Percentiles rank a stretch among this genome's conserved stretches.
Evolutionary conservation across 306 rosid genomes (phyloP).

Genomic region (Dicorynia guianensis): DNA sequence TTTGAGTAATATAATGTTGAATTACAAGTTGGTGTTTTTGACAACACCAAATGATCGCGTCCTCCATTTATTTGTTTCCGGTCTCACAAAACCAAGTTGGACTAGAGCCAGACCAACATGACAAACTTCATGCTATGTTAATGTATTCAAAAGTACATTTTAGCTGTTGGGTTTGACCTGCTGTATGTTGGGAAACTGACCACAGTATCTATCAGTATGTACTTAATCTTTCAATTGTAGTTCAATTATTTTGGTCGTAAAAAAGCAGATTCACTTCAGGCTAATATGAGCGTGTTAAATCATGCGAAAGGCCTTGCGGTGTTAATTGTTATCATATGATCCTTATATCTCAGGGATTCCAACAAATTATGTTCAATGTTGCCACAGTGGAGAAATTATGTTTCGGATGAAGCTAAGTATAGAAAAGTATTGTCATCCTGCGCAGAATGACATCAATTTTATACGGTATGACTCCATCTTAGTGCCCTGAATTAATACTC

Average conservation of each 20-base stretch:
- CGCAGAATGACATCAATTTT: no score
- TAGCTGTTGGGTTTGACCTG: neutral
- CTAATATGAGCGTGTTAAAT: neutral
- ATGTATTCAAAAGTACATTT: neutral
- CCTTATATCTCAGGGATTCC: neutral
- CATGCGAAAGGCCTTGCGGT: neutral
- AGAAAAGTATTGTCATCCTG: no score
- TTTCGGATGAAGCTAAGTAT: no score
- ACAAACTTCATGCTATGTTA: neutral
- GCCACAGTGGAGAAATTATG: neutral
- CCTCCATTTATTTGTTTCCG: no score
- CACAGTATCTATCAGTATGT: neutral
- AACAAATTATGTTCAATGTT: constrained; percentile 14
- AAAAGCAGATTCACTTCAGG: neutral
- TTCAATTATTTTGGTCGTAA: neutral
- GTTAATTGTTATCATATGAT: neutral
- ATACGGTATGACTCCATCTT: no score
- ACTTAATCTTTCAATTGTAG: neutral
- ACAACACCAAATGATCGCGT: neutral
- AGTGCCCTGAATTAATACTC: no score
- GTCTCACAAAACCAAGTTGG: neutral
- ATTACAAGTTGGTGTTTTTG: neutral
- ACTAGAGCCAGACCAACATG: neutral
- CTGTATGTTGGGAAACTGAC: neutral
- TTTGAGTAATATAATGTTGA: constrained; percentile 9